Conservation (phyloP, 2,329 filamentous ascomycete genomes). For the Scytalidium sp. region DNA sequence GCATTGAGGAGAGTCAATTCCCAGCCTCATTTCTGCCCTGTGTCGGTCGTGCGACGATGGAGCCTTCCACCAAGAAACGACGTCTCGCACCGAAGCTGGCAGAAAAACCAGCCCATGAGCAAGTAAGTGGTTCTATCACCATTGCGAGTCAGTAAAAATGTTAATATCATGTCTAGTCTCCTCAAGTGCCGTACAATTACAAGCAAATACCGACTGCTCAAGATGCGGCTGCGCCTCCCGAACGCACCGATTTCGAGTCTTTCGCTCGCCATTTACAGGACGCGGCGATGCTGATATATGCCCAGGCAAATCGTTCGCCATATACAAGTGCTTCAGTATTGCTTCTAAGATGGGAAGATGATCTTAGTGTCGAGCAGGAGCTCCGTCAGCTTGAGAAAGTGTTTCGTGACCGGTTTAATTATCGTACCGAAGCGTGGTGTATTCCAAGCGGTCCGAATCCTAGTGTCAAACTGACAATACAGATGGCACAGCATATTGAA, state of each 20-base stretch:
- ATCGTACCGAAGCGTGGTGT: constrained; percentile 56
- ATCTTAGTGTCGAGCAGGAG: constrained; percentile 50
- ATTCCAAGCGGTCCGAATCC: constrained; percentile 59
- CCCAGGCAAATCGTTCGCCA: constrained; percentile 55
- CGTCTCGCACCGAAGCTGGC: constrained; percentile 30
- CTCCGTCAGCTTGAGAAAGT: constrained; percentile 53
- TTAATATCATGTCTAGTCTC: constrained; percentile 19
- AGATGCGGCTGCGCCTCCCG: constrained; percentile 27
- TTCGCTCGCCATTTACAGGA: constrained; percentile 67
- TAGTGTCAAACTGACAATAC: constrained; percentile 58
- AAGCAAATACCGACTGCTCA: constrained; percentile 23
- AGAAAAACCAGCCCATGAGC: constrained; percentile 28
- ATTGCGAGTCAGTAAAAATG: background rate
- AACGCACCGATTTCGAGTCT: constrained; percentile 55
- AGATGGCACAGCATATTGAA: constrained; percentile 58
- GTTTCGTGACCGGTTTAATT: constrained; percentile 59
- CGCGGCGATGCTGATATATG: constrained; percentile 64
- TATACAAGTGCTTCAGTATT: constrained; percentile 60
- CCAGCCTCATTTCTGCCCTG: background rate
- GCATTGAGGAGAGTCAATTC: background rate
- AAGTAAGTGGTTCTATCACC: constrained; percentile 18
- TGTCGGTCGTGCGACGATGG: constrained; percentile 22
- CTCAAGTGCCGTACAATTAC: constrained; percentile 26
- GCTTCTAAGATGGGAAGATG: constrained; percentile 61
- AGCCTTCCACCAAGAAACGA: constrained; percentile 31